A percentile compares a stretch with the other conserved stretches of the same genome.
Conservation (phyloP, 305 asterid genomes). For the Lippia alba region DNA sequence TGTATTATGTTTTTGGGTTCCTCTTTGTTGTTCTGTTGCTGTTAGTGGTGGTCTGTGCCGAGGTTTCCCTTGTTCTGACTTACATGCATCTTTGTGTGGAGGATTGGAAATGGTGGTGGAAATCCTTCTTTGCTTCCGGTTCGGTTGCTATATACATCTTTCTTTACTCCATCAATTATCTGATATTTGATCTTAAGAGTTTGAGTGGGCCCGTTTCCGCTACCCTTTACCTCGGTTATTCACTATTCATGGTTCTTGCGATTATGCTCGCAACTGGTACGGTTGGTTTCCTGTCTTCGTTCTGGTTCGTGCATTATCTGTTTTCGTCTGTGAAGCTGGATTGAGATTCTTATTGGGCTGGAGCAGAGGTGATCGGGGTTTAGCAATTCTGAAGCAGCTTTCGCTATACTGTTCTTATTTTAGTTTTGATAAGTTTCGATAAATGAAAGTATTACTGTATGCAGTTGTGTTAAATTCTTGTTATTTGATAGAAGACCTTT, state of each 20-base stretch:
- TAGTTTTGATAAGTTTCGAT: conserved; percentile 23
- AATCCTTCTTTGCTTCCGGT: conserved; percentile 80
- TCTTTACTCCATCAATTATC: conserved; percentile 62
- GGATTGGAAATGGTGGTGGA: conserved; percentile 93
- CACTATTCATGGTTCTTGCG: conserved; percentile 73
- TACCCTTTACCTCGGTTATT: conserved; percentile 71
- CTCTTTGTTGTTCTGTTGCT: conserved; percentile 64
- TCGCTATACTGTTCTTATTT: conserved; percentile 16
- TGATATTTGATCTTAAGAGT: conserved; percentile 72
- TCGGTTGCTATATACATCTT: conserved; percentile 78
- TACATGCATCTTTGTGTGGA: conserved; percentile 84
- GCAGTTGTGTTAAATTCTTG: conserved; percentile 37
- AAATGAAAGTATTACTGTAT: conserved; percentile 33
- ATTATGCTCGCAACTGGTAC: conserved; percentile 80
- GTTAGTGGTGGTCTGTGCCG: conserved; percentile 72
- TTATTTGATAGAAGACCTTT: conserved; percentile 28
- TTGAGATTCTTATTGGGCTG: conserved; percentile 25
- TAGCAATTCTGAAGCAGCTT: conserved; percentile 17
- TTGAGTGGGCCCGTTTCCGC: conserved; percentile 80
- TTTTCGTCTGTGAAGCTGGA: conserved; percentile 79
- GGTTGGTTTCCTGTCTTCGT: conserved; percentile 68
- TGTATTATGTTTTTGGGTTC: conserved; percentile 77
- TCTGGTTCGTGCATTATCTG: conserved; percentile 74
- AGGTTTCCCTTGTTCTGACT: conserved; percentile 74
- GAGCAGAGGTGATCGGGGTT: not conserved